These are phyloP conservation scores for Sarcocystis neurona DNA, from an alignment of 169 alveolate genomes.

Conservation along the genomic window DNA sequence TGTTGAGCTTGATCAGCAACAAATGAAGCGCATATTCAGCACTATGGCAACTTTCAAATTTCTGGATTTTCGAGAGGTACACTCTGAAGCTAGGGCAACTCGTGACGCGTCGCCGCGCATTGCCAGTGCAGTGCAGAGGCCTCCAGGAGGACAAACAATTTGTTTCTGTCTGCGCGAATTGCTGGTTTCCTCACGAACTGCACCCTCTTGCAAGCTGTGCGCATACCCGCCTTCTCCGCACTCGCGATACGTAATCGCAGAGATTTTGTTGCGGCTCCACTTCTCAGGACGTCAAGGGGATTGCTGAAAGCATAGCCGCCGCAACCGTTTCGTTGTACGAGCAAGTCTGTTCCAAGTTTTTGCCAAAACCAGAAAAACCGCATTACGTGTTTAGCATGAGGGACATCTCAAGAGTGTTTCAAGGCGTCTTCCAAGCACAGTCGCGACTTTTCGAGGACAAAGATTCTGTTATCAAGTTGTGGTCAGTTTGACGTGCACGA, in stretches of 20 bases:
- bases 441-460: slow-evolving; percentile 84
- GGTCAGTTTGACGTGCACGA: slow-evolving; percentile 14
- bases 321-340: slow-evolving; percentile 55
- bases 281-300: slow-evolving; percentile 68
- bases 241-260: too few relatives aligned
- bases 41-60: slow-evolving; percentile 72
- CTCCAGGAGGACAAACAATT: too few relatives aligned
- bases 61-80: slow-evolving; percentile 64
- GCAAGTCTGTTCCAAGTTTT: slow-evolving; percentile 79
- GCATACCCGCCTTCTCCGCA: too few relatives aligned
- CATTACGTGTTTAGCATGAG: slow-evolving; percentile 94
- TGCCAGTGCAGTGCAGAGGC: too few relatives aligned
- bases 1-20: slow-evolving; percentile 45
- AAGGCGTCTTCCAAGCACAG: slow-evolving; percentile 89
- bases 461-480: slow-evolving; percentile 75
- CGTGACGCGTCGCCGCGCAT: too few relatives aligned
- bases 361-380: slow-evolving; percentile 92
- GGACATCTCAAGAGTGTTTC: slow-evolving; percentile 90
- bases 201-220: too few relatives aligned
- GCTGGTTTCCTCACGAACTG: too few relatives aligned
- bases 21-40: slow-evolving; percentile 84
- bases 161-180: too few relatives aligned
- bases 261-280: background rate
- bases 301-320: slow-evolving; percentile 79
- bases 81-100: too few relatives aligned